phyloP scores from a whole-genome alignment of 805 yeast species.

The Schwanniomyces pseudopolymorphus region DNA sequence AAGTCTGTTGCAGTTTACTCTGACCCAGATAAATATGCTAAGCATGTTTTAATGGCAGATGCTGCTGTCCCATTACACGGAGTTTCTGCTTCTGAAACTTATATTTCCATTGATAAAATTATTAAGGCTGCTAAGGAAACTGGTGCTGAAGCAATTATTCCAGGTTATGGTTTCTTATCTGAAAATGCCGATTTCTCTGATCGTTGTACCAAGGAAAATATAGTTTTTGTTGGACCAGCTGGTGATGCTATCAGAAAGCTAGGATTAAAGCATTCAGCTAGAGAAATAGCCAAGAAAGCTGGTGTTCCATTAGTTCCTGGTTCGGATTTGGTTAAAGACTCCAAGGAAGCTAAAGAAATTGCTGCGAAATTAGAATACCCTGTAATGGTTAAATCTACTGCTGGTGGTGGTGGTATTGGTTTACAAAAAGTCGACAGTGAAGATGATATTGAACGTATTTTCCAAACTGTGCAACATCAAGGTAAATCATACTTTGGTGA shows the following conservation, averaged over 20 bases:
- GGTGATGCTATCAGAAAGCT: constrained; percentile 89
- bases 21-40: constrained; percentile 84
- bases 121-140: constrained; percentile 80
- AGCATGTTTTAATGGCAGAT: constrained; percentile 84
- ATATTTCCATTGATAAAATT: constrained; percentile 81
- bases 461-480: constrained; percentile 89
- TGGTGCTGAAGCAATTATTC: constrained; percentile 92
- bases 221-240: constrained; percentile 94
- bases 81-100: constrained; percentile 84
- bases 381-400: constrained; percentile 94
- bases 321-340: constrained; percentile 71
- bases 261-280: constrained; percentile 95
- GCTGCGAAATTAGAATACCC: constrained; percentile 83
- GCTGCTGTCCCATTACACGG: constrained; percentile 79
- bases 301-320: constrained; percentile 98
- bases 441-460: constrained; percentile 78
- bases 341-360: constrained; percentile 71
- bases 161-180: constrained; percentile 95
- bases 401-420: constrained; percentile 99
- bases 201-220: constrained; percentile 76
- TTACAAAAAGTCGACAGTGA: constrained; percentile 87
- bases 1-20: constrained; percentile 86
- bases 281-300: constrained; percentile 89
- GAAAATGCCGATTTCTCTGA: constrained; percentile 97
- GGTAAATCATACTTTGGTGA: constrained; percentile 93